Evolutionary conservation across 1,139 yeast species (phyloP).

Genomic region (Citeromyces hawaiiensis): DNA sequence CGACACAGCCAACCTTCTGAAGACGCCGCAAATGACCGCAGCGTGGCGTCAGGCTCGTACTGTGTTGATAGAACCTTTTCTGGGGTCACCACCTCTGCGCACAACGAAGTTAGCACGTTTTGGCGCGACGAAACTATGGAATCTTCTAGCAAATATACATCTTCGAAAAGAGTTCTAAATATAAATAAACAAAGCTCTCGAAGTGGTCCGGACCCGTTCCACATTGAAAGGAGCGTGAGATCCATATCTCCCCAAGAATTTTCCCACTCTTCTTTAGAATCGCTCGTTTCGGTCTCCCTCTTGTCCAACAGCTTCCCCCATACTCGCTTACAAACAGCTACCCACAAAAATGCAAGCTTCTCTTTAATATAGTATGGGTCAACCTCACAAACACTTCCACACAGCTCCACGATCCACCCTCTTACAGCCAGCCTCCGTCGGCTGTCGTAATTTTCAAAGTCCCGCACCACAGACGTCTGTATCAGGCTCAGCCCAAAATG

Average conservation of each 20-base stretch:
- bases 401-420: constrained; percentile 74
- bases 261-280: constrained; percentile 23
- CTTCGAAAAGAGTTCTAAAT: constrained; percentile 82
- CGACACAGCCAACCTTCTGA: constrained; percentile 77
- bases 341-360: constrained; percentile 86
- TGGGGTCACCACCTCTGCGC: constrained; percentile 75
- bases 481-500: constrained; percentile 82
- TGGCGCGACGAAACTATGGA: constrained; percentile 77
- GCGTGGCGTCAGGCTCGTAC: constrained; percentile 60
- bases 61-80: constrained; percentile 46
- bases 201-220: constrained; percentile 51
- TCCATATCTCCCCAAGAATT: constrained; percentile 75
- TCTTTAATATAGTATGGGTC: constrained; percentile 90
- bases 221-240: constrained; percentile 52
- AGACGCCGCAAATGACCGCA: constrained; percentile 48
- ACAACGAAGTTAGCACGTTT: constrained; percentile 64
- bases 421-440: constrained; percentile 60
- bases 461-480: constrained; percentile 50
- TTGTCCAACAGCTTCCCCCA: constrained; percentile 52
- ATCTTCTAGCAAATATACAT: constrained; percentile 84
- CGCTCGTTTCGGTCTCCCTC: constrained; percentile 29
- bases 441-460: constrained; percentile 43
- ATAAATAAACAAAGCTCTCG: constrained; percentile 71
- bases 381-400: constrained; percentile 36
- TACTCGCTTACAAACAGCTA: constrained; percentile 75